phyloP scores from a whole-genome alignment of 495 filamentous ascomycete genomes.

The Aspergillus steynii region DNA sequence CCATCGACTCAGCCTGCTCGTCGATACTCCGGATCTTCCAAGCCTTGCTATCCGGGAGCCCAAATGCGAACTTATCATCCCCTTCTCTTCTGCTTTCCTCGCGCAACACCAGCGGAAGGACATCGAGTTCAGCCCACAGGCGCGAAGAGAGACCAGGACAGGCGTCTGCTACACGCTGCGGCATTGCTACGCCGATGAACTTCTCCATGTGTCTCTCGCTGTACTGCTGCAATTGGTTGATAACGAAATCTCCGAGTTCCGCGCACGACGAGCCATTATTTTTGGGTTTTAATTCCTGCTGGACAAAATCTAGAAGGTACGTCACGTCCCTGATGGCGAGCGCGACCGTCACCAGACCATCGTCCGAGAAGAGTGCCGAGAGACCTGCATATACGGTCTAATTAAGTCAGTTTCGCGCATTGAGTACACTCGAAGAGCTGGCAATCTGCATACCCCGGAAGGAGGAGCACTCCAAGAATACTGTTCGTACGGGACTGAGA shows the following conservation, averaged over 20 bases:
- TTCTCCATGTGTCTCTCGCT: slow-evolving; percentile 64
- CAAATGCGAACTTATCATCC: slow-evolving; percentile 16
- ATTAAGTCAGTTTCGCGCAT: background rate
- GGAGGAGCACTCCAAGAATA: background rate
- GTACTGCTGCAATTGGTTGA: slow-evolving; percentile 54
- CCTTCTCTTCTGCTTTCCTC: slow-evolving; percentile 27
- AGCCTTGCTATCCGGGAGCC: slow-evolving; percentile 8
- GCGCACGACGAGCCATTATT: slow-evolving; percentile 27
- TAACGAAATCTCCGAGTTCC: slow-evolving; percentile 54
- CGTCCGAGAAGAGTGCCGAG: slow-evolving; percentile 53
- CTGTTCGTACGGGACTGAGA: background rate
- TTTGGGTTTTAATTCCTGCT: slow-evolving; percentile 46
- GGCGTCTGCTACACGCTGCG: slow-evolving; percentile 46
- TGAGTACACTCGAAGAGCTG: no score
- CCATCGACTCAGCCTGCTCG: slow-evolving; percentile 86
- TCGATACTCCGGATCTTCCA: slow-evolving; percentile 64
- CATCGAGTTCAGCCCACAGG: slow-evolving; percentile 80
- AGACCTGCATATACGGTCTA: slow-evolving; percentile 68
- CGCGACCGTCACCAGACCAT: slow-evolving; percentile 55
- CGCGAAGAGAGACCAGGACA: slow-evolving; percentile 62
- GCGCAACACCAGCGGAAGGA: slow-evolving; percentile 63
- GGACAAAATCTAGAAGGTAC: slow-evolving; percentile 75
- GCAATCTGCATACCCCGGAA: background rate
- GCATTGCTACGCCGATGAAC: slow-evolving; percentile 58
- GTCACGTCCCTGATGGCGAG: slow-evolving; percentile 75